Percentiles rank a stretch among this genome's conserved stretches.
These are phyloP conservation scores for Ogataea siamensis DNA, from an alignment of 805 yeast genomes.

Conservation along the genomic window DNA sequence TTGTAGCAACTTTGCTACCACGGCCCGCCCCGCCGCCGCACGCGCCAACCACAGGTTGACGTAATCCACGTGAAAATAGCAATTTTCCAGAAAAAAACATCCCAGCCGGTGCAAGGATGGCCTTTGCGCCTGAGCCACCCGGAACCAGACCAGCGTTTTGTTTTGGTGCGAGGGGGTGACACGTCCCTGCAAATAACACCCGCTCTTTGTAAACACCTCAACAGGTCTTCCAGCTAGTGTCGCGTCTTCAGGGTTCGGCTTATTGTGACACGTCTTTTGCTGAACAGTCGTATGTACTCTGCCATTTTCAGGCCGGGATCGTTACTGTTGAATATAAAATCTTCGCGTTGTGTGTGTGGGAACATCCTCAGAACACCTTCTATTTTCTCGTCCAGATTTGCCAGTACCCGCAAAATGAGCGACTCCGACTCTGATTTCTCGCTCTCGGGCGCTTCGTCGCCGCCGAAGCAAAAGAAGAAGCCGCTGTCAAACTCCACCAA, in stretches of 20 bases:
- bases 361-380: conserved; percentile 3
- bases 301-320: conserved; percentile 13
- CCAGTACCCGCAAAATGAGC: conserved; percentile 12
- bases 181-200: not conserved
- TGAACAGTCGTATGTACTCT: conserved; percentile 10
- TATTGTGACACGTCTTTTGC: conserved; percentile 4
- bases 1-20: conserved; percentile 11
- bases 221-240: not conserved
- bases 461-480: conserved; percentile 25
- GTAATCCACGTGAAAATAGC: conserved; percentile 3
- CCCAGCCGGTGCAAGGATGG: not conserved
- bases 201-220: conserved; percentile 1
- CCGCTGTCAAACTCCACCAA: conserved; percentile 37
- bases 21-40: conserved; percentile 8
- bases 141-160: not conserved
- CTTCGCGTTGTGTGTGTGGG: conserved; percentile 13
- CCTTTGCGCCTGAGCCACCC: too few species aligned
- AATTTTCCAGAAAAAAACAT: conserved; percentile 1
- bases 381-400: not conserved
- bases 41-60: not conserved
- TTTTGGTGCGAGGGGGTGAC: conserved; percentile 7
- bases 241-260: not conserved
- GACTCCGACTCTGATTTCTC: conserved; percentile 14
- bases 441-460: conserved; percentile 11
- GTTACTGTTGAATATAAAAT: conserved; percentile 5